A percentile compares a stretch with the other conserved stretches of the same genome.
Evolutionary conservation across 1,284 basidiomycete species (phyloP).

Genomic region (Thecaphora thlaspeos): DNA sequence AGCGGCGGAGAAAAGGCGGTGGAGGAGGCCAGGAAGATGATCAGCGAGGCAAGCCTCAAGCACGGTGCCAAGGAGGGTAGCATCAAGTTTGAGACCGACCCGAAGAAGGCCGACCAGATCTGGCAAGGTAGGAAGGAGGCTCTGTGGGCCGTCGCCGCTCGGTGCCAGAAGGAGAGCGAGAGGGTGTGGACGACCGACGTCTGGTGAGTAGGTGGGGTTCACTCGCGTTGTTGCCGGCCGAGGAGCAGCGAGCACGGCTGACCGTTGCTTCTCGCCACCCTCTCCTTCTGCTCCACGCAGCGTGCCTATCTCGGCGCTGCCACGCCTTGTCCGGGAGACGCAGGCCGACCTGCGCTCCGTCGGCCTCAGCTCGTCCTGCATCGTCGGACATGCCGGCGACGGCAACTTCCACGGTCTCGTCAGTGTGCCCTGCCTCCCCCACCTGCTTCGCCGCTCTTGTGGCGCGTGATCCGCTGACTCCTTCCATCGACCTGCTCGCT

Average conservation of each 20-base stretch:
- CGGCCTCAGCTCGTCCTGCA: conserved; percentile 59
- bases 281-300: conserved; percentile 40
- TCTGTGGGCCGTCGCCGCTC: conserved; percentile 65
- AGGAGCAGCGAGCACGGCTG: too few relatives aligned
- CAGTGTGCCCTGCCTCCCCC: too few relatives aligned
- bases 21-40: conserved; percentile 53
- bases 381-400: conserved; percentile 82
- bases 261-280: neutral
- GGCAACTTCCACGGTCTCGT: conserved; percentile 64
- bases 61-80: conserved; percentile 19
- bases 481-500: too few relatives aligned
- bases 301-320: conserved; percentile 77
- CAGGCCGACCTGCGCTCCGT: conserved; percentile 24
- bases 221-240: too few relatives aligned
- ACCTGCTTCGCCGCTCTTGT: too few relatives aligned
- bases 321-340: conserved; percentile 65
- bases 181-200: conserved; percentile 75
- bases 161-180: conserved; percentile 68
- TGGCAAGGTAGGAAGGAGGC: conserved; percentile 87
- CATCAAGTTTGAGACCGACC: conserved; percentile 66
- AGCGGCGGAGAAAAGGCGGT: conserved; percentile 26
- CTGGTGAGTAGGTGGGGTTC: conserved; percentile 5
- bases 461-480: too few relatives aligned
- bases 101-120: conserved; percentile 71
- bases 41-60: conserved; percentile 20